These are phyloP conservation scores for Acacia crassicarpa DNA, from an alignment of 306 rosid genomes.

Conservation along the genomic window DNA sequence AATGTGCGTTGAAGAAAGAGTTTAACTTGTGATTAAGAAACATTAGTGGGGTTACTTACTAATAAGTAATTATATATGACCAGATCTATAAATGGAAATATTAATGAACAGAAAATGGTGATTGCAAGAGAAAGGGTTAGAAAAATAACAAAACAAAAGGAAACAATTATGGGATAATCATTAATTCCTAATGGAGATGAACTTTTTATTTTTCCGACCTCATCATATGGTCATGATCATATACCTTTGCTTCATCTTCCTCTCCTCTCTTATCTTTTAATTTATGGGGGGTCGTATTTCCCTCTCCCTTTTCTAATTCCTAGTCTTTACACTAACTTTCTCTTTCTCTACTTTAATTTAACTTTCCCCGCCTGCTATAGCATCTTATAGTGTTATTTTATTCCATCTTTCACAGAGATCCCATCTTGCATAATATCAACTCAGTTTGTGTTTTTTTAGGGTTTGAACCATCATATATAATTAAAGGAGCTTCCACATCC, in stretches of 20 bases:
- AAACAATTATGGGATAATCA: slow-evolving; percentile 72
- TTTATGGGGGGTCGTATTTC: slow-evolving; percentile 1
- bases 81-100: background rate
- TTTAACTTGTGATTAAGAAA: background rate
- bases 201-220: slow-evolving; percentile 51
- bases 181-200: slow-evolving; percentile 44
- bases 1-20: slow-evolving; percentile 31
- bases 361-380: slow-evolving; percentile 59
- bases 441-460: slow-evolving; percentile 34
- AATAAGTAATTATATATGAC: background rate
- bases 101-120: background rate
- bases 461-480: slow-evolving; percentile 20
- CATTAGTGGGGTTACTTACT: background rate
- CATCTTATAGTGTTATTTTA: slow-evolving; percentile 35
- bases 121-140: slow-evolving; percentile 25
- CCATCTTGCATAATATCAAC: slow-evolving; percentile 39
- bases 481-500: slow-evolving; percentile 22
- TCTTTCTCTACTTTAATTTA: slow-evolving; percentile 42
- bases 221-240: slow-evolving; percentile 71
- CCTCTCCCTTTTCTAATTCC: background rate
- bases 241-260: slow-evolving; percentile 40
- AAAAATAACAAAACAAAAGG: slow-evolving; percentile 37
- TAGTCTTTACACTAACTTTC: slow-evolving; percentile 15
- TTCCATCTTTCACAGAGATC: slow-evolving; percentile 47
- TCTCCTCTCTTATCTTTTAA: slow-evolving; percentile 15